Base-by-base conservation (phyloP, 306 rosid species). In the Quercus agrifolia region DNA sequence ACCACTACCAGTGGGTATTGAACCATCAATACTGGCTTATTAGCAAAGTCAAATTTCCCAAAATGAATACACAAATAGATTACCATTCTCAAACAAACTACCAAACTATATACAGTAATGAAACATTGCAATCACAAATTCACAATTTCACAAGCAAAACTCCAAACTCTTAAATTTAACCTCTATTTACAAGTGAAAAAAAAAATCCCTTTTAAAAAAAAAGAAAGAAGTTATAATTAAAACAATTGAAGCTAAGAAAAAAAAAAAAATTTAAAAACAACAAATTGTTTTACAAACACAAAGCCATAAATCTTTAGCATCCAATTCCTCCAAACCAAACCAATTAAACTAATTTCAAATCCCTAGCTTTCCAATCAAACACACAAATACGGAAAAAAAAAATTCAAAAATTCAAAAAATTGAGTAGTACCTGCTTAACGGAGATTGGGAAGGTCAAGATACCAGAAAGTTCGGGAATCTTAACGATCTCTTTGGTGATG, bases 371-470 rank as follows among this genome's bases (percentile, higher is more conserved):
- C 46, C 33, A 31, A 6, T 28, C 41, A 17, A 63, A 63, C 31
- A 49, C 4, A 12, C 14, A 49, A 46, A 3, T 58, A 19, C 4
- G 1, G 4, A 12, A 58, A 58, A 20, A 57, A 67, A 30, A 30
- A 1, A 38, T 33, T 15, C 2, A 17, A 52, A 19, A 11, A 35
- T 35, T 77, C 14, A 5, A 77, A 52, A 66, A 30, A 46, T 54
- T 12, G 21, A 28, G 14, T 80, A 91, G 14, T 80, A 91, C 99
- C 98, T 96, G 99, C 89, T 96, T 93, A 70, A 93, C 79, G 33
- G 99, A 89, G 87, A 96, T 91, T 63, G 99, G 99, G 80, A 96
- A 96, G 46, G 99, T 96, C 35, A 96, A 59, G 82, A 68, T 86
- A 0, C 94, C 79, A 6, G 98, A 93, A 58, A 89, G 74, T 46